Percentiles rank a stretch among this genome's conserved stretches.
phyloP scores from a whole-genome alignment of 805 yeast genomes.

The Clavispora fructus region DNA sequence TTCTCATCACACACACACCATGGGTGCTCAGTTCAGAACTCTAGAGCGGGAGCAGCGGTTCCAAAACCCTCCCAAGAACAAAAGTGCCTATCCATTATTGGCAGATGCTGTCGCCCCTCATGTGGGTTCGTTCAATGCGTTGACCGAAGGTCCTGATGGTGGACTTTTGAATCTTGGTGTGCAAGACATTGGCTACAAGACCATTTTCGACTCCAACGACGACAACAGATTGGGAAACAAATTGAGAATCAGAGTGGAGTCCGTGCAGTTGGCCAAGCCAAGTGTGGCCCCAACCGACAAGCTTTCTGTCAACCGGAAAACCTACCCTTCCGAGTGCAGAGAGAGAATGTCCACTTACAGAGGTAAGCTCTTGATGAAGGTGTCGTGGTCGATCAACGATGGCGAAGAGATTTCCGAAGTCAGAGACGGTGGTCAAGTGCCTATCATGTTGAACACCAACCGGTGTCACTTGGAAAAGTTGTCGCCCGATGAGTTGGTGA shows the following conservation, averaged over 20 bases:
- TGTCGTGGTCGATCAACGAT: conserved; percentile 83
- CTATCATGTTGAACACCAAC: conserved; percentile 86
- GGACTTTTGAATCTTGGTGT: conserved; percentile 83
- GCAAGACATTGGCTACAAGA: conserved; percentile 80
- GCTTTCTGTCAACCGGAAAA: conserved; percentile 68
- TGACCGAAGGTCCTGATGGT: conserved; percentile 82
- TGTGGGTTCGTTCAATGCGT: conserved; percentile 91
- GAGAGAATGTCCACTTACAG: conserved; percentile 83
- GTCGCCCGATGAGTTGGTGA: conserved; percentile 77
- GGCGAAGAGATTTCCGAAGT: conserved; percentile 77
- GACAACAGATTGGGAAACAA: conserved; percentile 76
- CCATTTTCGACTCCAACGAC: conserved; percentile 78
- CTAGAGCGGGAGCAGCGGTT: conserved; percentile 84
- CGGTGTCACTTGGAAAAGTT: conserved; percentile 85
- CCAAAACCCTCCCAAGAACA: conserved; percentile 83
- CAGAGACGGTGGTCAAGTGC: conserved; percentile 88
- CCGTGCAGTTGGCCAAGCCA: conserved; percentile 84
- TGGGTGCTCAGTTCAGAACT: conserved; percentile 67
- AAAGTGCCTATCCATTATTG: conserved; percentile 74
- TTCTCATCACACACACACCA: conserved; percentile 9
- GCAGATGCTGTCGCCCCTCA: conserved; percentile 93
- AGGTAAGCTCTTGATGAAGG: conserved; percentile 70
- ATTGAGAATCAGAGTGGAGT: conserved; percentile 75
- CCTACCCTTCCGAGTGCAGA: conserved; percentile 77
- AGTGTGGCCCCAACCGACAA: conserved; percentile 66